Conservation (phyloP, 352 stramenopile species). For the Globisporangium middletonii region DNA sequence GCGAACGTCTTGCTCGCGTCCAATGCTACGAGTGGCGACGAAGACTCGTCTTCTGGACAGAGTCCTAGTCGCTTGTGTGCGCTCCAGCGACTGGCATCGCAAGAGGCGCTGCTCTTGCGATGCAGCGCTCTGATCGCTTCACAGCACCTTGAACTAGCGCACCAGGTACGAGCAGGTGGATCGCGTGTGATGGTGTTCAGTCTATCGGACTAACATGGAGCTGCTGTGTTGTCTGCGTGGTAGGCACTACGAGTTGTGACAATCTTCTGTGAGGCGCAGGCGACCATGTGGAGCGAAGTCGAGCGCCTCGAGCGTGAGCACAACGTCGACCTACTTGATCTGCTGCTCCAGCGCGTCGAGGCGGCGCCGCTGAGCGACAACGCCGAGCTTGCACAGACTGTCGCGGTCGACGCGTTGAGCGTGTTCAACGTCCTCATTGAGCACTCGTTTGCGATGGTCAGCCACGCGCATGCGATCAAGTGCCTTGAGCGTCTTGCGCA, state of each 20-base stretch:
- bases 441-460: neutral
- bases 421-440: conserved; percentile 7
- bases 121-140: neutral
- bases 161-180: conserved; percentile 1
- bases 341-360: neutral
- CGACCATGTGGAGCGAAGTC: neutral
- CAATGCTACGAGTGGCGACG: neutral
- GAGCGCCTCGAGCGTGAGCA: neutral
- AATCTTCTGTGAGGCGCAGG: neutral
- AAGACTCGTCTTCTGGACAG: no score
- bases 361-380: neutral
- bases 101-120: neutral
- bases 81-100: neutral
- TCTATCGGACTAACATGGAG: no score
- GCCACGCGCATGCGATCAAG: neutral
- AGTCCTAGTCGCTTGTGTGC: neutral
- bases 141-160: neutral
- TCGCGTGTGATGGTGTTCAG: no score
- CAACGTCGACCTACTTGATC: neutral
- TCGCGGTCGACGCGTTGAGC: neutral
- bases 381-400: neutral
- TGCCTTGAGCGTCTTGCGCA: conserved; percentile 1
- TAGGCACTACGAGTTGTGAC: neutral
- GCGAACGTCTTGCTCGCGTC: conserved; percentile 2
- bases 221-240: no score